phyloP scores from a whole-genome alignment of 305 asterid genomes.

The Fraxinus ornus region DNA sequence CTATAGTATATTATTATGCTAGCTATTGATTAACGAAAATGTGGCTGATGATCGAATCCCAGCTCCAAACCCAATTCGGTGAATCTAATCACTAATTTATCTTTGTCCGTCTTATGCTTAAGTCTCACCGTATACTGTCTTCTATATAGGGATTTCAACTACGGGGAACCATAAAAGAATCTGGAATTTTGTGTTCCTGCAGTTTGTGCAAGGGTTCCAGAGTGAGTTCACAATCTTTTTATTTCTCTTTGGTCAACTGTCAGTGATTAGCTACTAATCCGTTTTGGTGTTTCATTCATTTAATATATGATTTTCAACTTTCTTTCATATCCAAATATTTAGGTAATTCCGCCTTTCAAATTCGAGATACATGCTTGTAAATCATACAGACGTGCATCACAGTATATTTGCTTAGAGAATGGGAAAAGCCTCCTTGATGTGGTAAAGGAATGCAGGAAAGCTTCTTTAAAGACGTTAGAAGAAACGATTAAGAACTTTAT shows the following conservation, averaged over 20 bases:
- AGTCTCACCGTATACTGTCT: conserved; percentile 20
- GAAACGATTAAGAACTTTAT: conserved; percentile 70
- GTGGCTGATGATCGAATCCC: neutral
- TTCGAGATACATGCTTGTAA: conserved; percentile 97
- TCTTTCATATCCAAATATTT: conserved; percentile 20
- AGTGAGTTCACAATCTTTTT: conserved; percentile 45
- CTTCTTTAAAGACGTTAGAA: conserved; percentile 64
- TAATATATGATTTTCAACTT: conserved; percentile 8
- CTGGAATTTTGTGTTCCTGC: conserved; percentile 89
- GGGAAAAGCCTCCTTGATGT: conserved; percentile 94
- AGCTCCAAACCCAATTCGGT: neutral
- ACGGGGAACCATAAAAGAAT: conserved; percentile 83
- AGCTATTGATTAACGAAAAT: neutral
- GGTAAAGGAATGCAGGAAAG: conserved; percentile 85
- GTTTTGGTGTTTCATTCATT: neutral
- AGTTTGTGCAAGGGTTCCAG: conserved; percentile 67
- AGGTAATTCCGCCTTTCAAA: conserved; percentile 89
- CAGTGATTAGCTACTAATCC: neutral
- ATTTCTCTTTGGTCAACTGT: conserved; percentile 13
- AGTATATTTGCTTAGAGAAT: conserved; percentile 88
- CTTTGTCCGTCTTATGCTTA: neutral
- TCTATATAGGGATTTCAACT: conserved; percentile 76
- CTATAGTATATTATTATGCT: neutral
- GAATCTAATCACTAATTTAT: neutral
- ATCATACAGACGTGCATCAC: conserved; percentile 91